phyloP scores from a whole-genome alignment of 164 flowering plant genomes.

The Dillenia turbinata region DNA sequence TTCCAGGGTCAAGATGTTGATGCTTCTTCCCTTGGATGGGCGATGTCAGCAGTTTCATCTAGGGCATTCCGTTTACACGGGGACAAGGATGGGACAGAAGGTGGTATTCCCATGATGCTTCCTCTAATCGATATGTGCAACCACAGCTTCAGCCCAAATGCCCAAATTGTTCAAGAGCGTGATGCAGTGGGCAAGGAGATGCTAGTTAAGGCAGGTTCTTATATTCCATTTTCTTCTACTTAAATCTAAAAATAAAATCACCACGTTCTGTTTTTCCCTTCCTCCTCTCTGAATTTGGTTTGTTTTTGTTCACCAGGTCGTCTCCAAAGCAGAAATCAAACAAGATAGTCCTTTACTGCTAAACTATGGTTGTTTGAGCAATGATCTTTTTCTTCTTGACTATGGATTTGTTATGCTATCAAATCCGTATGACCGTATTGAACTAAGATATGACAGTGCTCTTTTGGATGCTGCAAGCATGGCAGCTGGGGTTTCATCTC shows the following conservation, averaged over 20 bases:
- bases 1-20: slow-evolving; percentile 72
- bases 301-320: slow-evolving; percentile 31
- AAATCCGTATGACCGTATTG: slow-evolving; percentile 80
- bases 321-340: slow-evolving; percentile 46
- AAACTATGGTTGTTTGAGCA: slow-evolving; percentile 46
- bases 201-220: slow-evolving; percentile 57
- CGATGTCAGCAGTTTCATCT: slow-evolving; percentile 95
- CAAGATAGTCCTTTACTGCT: slow-evolving; percentile 38
- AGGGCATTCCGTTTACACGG: slow-evolving; percentile 90
- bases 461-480: slow-evolving; percentile 90
- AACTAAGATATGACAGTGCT: slow-evolving; percentile 81
- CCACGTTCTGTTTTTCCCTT: not conserved
- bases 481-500: slow-evolving; percentile 75
- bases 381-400: slow-evolving; percentile 72
- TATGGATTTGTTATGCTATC: slow-evolving; percentile 83
- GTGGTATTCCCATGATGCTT: slow-evolving; percentile 71
- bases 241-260: no score
- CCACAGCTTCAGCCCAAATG: slow-evolving; percentile 88
- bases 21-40: slow-evolving; percentile 96
- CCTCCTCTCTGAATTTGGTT: not conserved
- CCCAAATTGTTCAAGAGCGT: slow-evolving; percentile 74
- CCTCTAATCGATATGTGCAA: slow-evolving; percentile 89
- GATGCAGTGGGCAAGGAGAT: slow-evolving; percentile 29
- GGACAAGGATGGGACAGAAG: slow-evolving; percentile 38
- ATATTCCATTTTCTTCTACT: not conserved